Base-by-base conservation (phyloP, 768 basidiomycete species). In the Lentinus brumalis region DNA sequence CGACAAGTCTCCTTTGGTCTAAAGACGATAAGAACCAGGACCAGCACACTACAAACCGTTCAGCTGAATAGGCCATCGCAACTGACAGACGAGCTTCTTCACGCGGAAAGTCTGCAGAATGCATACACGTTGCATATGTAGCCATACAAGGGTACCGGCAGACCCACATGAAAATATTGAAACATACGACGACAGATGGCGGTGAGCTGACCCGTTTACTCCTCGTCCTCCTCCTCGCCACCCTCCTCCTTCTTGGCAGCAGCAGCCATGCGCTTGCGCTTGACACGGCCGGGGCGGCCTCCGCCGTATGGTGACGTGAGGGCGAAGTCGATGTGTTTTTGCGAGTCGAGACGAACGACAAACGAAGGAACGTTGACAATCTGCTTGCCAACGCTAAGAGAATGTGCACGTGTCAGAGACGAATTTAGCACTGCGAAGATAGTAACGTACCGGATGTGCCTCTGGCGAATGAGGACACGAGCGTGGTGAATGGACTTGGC, bases 301-400 rank as follows among this genome's bases (percentile, higher is more conserved):
- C 35, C 35, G 74, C 96, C 96, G 72, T 93, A 96, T 58, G 96
- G 96, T 64, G 95, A 97, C 60, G 91, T 96, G 69, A 96, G 88
- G 47, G 96, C 91, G 75, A 98, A 99, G 86, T 99, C 97, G 76
- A 99, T 96, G 86, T 99, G 97, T 75, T 98, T 98, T 85, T 98
- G 96, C 62, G 94, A 96, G 83, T 98, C 97, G 69, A 98, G 91
- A 79, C 97, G 94, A 69, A 99, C 96, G 74, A 98, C 92, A 77
- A 98, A 98, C 3, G 96, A 98, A 18, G 96, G 96, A 57, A 98
- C 92, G 79, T 97, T 95, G 81, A 99, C 97, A 65, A 98, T 93
- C 79, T 99, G 97, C 80, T 95, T 96, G 76, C 97, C 97, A 73
- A 98, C 97, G 57, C 93, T 94, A 51, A 29, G 50, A 18, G 44